Conservation (phyloP, 1,284 basidiomycete genomes). For the Fomitopsis pinicola region DNA sequence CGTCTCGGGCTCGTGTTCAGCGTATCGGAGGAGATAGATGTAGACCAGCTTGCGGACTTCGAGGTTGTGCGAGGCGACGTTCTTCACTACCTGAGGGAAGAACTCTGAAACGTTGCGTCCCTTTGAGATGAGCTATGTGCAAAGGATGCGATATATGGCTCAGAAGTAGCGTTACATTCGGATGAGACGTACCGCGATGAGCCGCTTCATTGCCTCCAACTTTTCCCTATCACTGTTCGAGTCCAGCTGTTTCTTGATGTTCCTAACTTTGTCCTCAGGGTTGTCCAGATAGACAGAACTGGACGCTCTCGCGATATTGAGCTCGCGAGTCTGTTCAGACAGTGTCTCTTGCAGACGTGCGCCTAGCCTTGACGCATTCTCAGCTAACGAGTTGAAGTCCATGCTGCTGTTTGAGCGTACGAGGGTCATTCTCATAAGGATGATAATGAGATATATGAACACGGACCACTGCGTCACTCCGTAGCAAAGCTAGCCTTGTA, state of each 20-base stretch:
- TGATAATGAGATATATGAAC: not conserved
- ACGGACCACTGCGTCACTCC: not conserved
- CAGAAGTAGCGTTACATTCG: slow-evolving; percentile 4
- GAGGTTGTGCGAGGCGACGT: slow-evolving; percentile 85
- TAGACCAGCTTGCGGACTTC: slow-evolving; percentile 98
- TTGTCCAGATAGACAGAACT: slow-evolving; percentile 60
- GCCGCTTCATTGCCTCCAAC: slow-evolving; percentile 89
- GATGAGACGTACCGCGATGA: slow-evolving; percentile 72
- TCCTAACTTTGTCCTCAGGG: slow-evolving; percentile 68
- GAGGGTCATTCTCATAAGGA: not conserved
- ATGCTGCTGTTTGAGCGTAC: slow-evolving; percentile 16
- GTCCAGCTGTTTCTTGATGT: slow-evolving; percentile 83
- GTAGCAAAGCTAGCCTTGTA: not conserved
- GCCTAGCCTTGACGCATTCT: slow-evolving; percentile 77
- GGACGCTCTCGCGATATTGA: slow-evolving; percentile 52
- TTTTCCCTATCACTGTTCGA: slow-evolving; percentile 85
- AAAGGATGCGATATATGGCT: not conserved
- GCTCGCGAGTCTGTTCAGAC: slow-evolving; percentile 73
- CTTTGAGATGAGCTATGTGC: slow-evolving; percentile 81
- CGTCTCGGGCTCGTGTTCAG: slow-evolving; percentile 89
- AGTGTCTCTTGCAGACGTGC: slow-evolving; percentile 77
- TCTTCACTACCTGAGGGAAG: slow-evolving; percentile 94
- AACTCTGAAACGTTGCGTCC: slow-evolving; percentile 88
- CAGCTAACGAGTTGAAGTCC: slow-evolving; percentile 66
- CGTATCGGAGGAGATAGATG: slow-evolving; percentile 93